Evolutionary conservation across 345 rosid genomes (phyloP).

Genomic region (Camelina hispida): DNA sequence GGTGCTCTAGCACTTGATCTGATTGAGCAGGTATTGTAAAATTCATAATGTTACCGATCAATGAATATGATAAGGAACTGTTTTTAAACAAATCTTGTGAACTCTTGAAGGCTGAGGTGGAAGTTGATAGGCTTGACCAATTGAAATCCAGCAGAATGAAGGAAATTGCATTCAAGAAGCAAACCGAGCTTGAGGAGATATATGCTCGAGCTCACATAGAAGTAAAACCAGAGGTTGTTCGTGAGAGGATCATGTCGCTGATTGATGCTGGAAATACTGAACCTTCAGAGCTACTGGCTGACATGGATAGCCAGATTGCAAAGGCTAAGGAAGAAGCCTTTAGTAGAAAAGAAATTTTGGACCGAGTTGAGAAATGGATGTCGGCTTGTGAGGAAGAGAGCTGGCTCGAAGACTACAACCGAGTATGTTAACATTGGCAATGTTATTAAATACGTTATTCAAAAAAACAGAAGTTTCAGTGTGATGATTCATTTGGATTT

Average conservation of each 20-base stretch:
- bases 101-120: constrained; percentile 77
- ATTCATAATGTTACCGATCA: not conserved
- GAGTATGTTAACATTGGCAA: constrained; percentile 49
- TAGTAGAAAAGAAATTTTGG: constrained; percentile 93
- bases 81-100: constrained; percentile 32
- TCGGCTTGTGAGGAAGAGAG: constrained; percentile 99
- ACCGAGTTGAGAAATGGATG: constrained; percentile 99
- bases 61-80: constrained; percentile 11
- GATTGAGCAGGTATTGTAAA: constrained; percentile 74
- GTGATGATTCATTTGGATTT: constrained; percentile 15
- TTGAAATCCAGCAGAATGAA: constrained; percentile 92
- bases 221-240: constrained; percentile 76
- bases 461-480: not conserved
- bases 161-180: constrained; percentile 89
- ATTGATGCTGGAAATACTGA: constrained; percentile 86
- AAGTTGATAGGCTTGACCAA: constrained; percentile 91
- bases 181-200: constrained; percentile 89
- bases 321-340: constrained; percentile 88
- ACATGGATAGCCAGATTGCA: constrained; percentile 86
- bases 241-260: constrained; percentile 78
- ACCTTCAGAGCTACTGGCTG: constrained; percentile 85
- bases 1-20: constrained; percentile 91
- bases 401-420: constrained; percentile 96
- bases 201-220: constrained; percentile 77
- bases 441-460: not conserved